phyloP scores from a whole-genome alignment of 331 rosid species.

The Rhamnella rubrinervis region DNA sequence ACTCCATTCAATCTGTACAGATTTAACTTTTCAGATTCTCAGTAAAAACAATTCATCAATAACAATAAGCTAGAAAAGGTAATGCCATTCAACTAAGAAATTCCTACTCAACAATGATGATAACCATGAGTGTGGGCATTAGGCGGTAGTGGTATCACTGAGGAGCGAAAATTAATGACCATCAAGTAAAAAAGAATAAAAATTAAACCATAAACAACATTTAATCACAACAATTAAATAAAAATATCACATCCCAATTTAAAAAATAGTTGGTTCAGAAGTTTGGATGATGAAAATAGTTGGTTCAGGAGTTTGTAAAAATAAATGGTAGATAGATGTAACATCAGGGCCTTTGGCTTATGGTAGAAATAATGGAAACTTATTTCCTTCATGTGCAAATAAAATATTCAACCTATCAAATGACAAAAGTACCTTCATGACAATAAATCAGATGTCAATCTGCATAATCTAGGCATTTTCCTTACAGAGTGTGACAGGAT shows the following conservation, averaged over 20 bases:
- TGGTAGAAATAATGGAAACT: background rate
- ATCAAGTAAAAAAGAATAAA: no score
- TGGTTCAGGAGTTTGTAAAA: background rate
- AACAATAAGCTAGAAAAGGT: no score
- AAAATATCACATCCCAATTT: slow-evolving; percentile 3
- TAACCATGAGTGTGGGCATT: no score
- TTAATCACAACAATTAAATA: background rate
- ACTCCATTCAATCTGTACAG: slow-evolving; percentile 84
- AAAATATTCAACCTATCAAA: no score
- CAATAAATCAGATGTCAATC: no score
- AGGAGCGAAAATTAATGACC: background rate
- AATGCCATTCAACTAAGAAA: no score
- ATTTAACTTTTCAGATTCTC: slow-evolving; percentile 26
- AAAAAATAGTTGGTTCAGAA: background rate
- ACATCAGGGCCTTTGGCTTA: background rate
- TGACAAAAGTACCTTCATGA: no score
- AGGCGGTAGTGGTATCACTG: background rate
- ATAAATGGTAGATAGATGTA: background rate
- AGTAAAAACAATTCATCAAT: slow-evolving; percentile 10
- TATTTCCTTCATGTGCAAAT: no score
- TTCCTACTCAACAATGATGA: no score
- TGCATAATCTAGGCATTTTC: background rate
- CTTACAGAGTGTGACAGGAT: background rate
- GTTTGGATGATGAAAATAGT: background rate
- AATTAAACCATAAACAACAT: background rate